Evolutionary conservation across 73 alveolate genomes (phyloP), one percentile per base, ranked within the genome.

Genomic region (Paramecium sexaurelia): DNA sequence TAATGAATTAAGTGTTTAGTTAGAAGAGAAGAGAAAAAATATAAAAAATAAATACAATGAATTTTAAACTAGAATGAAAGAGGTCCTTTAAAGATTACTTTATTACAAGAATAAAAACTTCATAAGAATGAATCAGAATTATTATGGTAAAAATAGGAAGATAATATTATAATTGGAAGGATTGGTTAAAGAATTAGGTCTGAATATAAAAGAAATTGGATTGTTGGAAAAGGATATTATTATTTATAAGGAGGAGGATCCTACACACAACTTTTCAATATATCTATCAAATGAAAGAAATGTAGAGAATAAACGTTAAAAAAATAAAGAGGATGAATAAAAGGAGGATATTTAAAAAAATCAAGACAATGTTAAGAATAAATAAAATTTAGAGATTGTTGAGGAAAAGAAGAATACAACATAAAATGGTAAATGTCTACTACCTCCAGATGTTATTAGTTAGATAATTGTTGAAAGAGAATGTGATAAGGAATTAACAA

Each of bases 371-470:
- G 5, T 3, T 51, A 17, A 51, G 11, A 51, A 3, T n/a, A 29
- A 51, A 17, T 17, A 35, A 35, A 35, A 35, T 35, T 2, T 35
- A 35, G 41, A n/a, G n/a, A n/a, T n/a, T n/a, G n/a, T n/a, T n/a
- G n/a, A 45, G 7, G 57, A 0, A 4, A 13, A 45, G 26, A 13
- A 51, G 7, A 3, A 51, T 15, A 4, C 7, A 19, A 15, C 6
- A 29, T 17, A n/a, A 17, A 51, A 51, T 51, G 5, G 17, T 2
- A 15, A 20, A 3, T 32, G 19, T 20, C 68, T 32, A 24, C 22
- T 78, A 43, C 90, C 90, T 19, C 90, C 90, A 24, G 33, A 78
- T 78, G 61, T 39, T 24, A 78, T 78, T 20, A 78, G 29, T 20
- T 45, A 78, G 11, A 26, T 78, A 1, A 22, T 43, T 6, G 24